Percentiles rank a stretch among this genome's conserved stretches.
phyloP scores from a whole-genome alignment of 1,284 basidiomycete genomes.

The Cronartium quercuum region DNA sequence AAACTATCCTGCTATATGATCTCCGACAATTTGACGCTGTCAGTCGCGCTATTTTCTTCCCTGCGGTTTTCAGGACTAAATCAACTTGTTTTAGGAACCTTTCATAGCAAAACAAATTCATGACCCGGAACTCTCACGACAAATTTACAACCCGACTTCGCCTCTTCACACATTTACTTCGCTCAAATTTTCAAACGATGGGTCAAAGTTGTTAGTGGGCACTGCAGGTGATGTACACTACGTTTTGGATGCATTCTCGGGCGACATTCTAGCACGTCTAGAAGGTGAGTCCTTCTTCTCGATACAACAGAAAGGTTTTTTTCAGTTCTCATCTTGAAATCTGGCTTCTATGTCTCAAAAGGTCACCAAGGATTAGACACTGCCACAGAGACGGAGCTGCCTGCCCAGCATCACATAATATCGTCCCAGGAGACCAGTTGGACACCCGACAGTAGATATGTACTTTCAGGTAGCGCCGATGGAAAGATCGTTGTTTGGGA shows the following conservation, averaged over 20 bases:
- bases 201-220: constrained; percentile 81
- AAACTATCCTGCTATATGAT: constrained; percentile 78
- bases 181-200: constrained; percentile 79
- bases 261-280: constrained; percentile 70
- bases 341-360: not conserved
- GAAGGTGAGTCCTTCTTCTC: constrained; percentile 55
- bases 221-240: constrained; percentile 91
- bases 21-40: constrained; percentile 75
- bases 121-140: constrained; percentile 65
- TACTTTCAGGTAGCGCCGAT: constrained; percentile 55
- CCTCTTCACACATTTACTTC: constrained; percentile 87
- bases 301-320: not conserved
- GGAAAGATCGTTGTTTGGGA: constrained; percentile 35
- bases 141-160: constrained; percentile 65
- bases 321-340: constrained; percentile 54
- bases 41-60: constrained; percentile 40
- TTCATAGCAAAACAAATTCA: constrained; percentile 75
- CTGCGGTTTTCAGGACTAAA: not conserved
- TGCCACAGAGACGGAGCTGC: constrained; percentile 53
- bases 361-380: constrained; percentile 32
- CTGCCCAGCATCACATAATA: constrained; percentile 8
- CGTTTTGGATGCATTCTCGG: constrained; percentile 79
- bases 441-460: constrained; percentile 83
- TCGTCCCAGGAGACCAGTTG: constrained; percentile 71
- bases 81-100: constrained; percentile 56